Conservation (phyloP, 2,329 filamentous ascomycete species). For the Dactylonectria macrodidyma region DNA sequence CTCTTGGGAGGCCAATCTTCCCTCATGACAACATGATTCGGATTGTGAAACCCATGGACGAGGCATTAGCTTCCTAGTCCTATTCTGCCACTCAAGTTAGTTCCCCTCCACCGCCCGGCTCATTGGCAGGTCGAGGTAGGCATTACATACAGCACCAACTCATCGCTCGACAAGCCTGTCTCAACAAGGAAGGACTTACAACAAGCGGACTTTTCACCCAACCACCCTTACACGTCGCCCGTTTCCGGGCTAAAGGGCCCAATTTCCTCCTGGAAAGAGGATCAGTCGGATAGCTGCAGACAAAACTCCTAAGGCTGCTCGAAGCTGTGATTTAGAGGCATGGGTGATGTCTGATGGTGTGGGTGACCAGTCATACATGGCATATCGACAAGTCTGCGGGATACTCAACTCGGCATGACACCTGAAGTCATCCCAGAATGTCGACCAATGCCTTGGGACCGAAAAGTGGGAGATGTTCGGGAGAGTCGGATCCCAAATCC, state of each 20-base stretch:
- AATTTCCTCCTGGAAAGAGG: neutral
- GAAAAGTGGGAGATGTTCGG: conserved; percentile 37
- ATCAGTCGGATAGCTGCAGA: neutral
- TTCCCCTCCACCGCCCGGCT: conserved; percentile 12
- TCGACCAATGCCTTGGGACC: conserved; percentile 24
- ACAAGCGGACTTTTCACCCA: neutral
- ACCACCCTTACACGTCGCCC: neutral
- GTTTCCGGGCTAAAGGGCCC: neutral
- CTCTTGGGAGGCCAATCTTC: conserved; percentile 36
- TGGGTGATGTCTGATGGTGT: conserved; percentile 15
- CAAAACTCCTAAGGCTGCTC: neutral
- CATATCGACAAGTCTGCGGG: conserved; percentile 7
- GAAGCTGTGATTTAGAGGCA: conserved; percentile 4
- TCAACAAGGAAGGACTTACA: conserved; percentile 30
- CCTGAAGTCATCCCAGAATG: neutral
- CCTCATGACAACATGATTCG: conserved; percentile 37
- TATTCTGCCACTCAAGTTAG: conserved; percentile 9
- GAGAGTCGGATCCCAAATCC: conserved; percentile 39
- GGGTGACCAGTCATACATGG: conserved; percentile 6
- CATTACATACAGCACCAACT: conserved; percentile 15
- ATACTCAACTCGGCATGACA: neutral
- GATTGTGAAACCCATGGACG: conserved; percentile 36
- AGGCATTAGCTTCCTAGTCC: conserved; percentile 29
- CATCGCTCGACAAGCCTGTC: conserved; percentile 13
- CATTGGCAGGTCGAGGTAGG: conserved; percentile 5